phyloP scores from a whole-genome alignment of 2,329 filamentous ascomycete species.

The Fusarium sp. region DNA sequence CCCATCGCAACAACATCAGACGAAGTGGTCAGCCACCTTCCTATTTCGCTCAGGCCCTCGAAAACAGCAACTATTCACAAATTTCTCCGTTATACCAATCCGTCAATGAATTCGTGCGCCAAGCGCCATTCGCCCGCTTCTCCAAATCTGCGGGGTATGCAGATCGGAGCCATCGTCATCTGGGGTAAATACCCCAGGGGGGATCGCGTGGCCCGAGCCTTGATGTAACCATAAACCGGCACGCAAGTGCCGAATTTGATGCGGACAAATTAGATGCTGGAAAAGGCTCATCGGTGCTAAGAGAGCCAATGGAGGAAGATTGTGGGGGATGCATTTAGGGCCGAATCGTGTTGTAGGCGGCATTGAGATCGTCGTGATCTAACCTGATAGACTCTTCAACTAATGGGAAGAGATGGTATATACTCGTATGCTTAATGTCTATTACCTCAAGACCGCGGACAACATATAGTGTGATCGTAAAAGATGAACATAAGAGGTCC shows the following conservation, averaged over 20 bases:
- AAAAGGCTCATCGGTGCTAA: background rate
- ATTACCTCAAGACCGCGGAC: accelerated
- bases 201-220: background rate
- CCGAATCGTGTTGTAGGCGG: background rate
- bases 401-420: background rate
- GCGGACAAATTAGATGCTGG: slow-evolving; percentile 3
- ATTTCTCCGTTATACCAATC: background rate
- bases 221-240: slow-evolving; percentile 10
- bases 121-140: slow-evolving; percentile 10
- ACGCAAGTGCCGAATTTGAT: slow-evolving; percentile 15
- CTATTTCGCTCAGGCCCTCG: background rate
- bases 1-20: background rate
- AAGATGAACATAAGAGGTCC: too few relatives aligned
- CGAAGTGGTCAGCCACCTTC: background rate
- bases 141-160: slow-evolving; percentile 3
- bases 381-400: background rate
- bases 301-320: background rate
- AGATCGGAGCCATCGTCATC: background rate
- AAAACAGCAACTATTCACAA: background rate
- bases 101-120: background rate
- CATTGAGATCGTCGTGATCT: background rate
- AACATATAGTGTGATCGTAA: background rate
- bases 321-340: background rate
- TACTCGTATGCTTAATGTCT: background rate
- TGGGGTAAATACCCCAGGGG: background rate